These are phyloP conservation scores for Macaranga tanarius DNA, from an alignment of 441 rosid genomes.

Conservation along the genomic window DNA sequence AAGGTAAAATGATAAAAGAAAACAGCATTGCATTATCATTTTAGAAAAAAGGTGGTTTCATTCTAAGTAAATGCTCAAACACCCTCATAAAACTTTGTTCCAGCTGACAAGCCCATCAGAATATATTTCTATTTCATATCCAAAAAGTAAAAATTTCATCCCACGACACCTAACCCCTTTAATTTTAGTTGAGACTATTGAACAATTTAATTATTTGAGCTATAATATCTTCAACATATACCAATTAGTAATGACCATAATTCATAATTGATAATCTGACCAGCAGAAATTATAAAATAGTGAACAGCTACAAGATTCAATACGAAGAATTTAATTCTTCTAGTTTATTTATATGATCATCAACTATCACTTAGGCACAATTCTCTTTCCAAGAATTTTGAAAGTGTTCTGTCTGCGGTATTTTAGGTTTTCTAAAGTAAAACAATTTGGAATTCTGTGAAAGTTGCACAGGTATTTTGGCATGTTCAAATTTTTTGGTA, in stretches of 20 bases:
- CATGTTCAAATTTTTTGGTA: background rate
- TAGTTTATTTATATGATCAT: background rate
- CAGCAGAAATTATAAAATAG: background rate
- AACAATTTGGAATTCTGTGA: background rate
- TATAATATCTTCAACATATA: no score
- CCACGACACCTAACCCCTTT: no score
- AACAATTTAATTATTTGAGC: no score
- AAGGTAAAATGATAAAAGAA: background rate
- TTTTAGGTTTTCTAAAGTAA: background rate
- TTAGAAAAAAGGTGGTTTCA: no score
- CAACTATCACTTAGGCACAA: background rate
- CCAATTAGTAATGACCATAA: no score
- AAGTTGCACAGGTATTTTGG: no score
- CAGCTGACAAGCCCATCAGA: no score
- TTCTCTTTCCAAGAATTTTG: background rate
- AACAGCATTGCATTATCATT: background rate
- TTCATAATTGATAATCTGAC: background rate
- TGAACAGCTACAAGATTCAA: background rate
- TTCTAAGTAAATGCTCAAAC: no score
- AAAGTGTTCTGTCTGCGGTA: background rate
- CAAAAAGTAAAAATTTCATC: no score
- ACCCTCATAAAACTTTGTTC: no score
- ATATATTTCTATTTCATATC: no score
- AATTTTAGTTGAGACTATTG: no score
- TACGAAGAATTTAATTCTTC: background rate